Evolutionary conservation across 2,329 filamentous ascomycete species (phyloP).

Genomic region (Kalmusia sp.): DNA sequence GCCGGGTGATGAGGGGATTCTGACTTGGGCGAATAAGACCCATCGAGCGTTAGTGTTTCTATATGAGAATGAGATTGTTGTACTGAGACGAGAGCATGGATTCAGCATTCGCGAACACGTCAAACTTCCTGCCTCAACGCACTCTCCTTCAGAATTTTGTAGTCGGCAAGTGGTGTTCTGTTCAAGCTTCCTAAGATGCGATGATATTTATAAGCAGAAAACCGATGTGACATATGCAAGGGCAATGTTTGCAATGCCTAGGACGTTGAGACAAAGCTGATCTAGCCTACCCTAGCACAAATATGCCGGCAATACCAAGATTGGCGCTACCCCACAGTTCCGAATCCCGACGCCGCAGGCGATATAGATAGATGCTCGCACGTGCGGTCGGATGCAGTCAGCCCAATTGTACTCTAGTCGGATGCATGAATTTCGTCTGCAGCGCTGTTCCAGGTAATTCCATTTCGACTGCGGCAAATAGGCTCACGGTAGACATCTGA

Average conservation of each 20-base stretch:
- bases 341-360: conserved; percentile 18
- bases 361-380: conserved; percentile 17
- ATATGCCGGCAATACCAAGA: conserved; percentile 8
- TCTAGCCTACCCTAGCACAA: not conserved
- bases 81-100: not conserved
- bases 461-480: conserved; percentile 6
- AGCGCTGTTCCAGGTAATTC: not conserved
- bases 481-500: not conserved
- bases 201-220: too few species aligned
- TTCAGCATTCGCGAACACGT: not conserved
- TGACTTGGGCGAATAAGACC: not conserved
- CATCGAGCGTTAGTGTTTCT: not conserved
- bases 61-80: conserved; percentile 1
- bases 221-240: not conserved
- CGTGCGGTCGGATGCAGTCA: conserved; percentile 13
- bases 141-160: not conserved
- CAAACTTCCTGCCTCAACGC: not conserved
- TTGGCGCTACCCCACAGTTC: conserved; percentile 19
- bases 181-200: too few species aligned
- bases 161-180: too few species aligned
- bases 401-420: not conserved
- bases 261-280: not conserved
- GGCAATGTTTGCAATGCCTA: not conserved
- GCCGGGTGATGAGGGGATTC: conserved; percentile 1
- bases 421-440: conserved; percentile 5